These are phyloP conservation scores for Ceratocystis alfenasii DNA, from an alignment of 2,329 filamentous ascomycete species.

Conservation along the genomic window DNA sequence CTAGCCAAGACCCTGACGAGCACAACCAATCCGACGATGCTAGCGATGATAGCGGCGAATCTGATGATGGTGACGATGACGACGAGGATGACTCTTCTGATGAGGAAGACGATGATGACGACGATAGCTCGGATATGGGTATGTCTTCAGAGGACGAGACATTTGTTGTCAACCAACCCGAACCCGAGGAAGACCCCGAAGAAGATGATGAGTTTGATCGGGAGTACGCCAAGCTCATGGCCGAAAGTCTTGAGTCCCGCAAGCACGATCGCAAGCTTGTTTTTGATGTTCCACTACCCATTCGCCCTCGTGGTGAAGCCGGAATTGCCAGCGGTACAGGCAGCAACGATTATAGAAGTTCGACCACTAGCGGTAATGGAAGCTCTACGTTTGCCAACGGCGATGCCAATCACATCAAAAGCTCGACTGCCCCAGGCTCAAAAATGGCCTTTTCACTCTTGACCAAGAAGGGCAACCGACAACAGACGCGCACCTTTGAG, in stretches of 20 bases:
- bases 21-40: slow-evolving; percentile 66
- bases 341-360: slow-evolving; percentile 22
- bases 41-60: slow-evolving; percentile 54
- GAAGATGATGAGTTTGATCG: slow-evolving; percentile 95
- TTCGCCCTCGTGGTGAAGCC: slow-evolving; percentile 47
- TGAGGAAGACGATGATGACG: slow-evolving; percentile 47
- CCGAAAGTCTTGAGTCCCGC: slow-evolving; percentile 86
- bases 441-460: slow-evolving; percentile 97
- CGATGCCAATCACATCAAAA: background rate
- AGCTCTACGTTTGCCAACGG: background rate
- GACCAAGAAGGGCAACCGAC: slow-evolving; percentile 90
- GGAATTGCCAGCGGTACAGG: slow-evolving; percentile 18
- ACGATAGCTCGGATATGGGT: slow-evolving; percentile 33
- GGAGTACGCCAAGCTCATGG: slow-evolving; percentile 97
- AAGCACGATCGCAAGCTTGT: slow-evolving; percentile 91
- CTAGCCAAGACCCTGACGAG: slow-evolving; percentile 59
- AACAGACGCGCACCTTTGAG: slow-evolving; percentile 88
- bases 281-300: slow-evolving; percentile 95
- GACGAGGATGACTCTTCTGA: slow-evolving; percentile 47
- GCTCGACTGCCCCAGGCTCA: background rate
- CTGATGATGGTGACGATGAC: slow-evolving; percentile 45
- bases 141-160: slow-evolving; percentile 63
- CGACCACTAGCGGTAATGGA: background rate
- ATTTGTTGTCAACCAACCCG: slow-evolving; percentile 81
- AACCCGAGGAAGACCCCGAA: slow-evolving; percentile 83